Conservation (phyloP, 805 yeast species). For the Zygosaccharomyces siamensis region DNA sequence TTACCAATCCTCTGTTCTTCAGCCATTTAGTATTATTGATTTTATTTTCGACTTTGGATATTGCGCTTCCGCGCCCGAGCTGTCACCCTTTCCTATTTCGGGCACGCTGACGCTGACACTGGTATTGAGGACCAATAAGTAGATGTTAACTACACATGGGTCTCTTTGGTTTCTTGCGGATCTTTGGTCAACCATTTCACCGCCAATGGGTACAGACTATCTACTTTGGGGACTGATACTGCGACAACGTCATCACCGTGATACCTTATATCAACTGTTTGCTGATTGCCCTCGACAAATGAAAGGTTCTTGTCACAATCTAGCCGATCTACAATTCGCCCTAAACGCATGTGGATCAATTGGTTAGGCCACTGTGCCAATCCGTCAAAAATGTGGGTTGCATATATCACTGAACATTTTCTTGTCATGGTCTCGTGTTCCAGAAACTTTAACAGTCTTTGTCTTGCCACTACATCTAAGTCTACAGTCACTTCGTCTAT, state of each 20-base stretch:
- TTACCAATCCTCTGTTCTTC: not conserved
- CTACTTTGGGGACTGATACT: conserved; percentile 29
- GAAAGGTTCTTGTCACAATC: conserved; percentile 34
- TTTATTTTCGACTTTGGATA: not conserved
- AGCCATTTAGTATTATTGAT: not conserved
- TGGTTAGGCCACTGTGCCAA: conserved; percentile 86
- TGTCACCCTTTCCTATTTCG: not conserved
- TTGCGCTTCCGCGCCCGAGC: not conserved
- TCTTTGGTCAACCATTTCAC: conserved; percentile 51
- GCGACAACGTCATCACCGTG: conserved; percentile 12
- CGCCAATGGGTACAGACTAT: conserved; percentile 69
- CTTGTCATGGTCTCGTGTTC: conserved; percentile 67
- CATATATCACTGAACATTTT: conserved; percentile 75
- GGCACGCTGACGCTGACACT: not conserved
- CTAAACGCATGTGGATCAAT: conserved; percentile 71
- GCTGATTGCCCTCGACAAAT: conserved; percentile 22
- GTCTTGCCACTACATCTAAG: conserved; percentile 86
- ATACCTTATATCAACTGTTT: conserved; percentile 9
- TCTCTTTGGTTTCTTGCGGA: conserved; percentile 18
- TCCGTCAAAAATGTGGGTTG: conserved; percentile 97
- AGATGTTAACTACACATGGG: not conserved
- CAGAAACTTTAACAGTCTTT: conserved; percentile 64
- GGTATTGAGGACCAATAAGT: too few species aligned
- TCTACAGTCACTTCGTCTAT: conserved; percentile 97
- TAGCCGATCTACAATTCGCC: conserved; percentile 42